Percentiles rank a stretch among this genome's conserved stretches.
phyloP scores from a whole-genome alignment of 305 asterid genomes.

The Ilex paraguariensis region DNA sequence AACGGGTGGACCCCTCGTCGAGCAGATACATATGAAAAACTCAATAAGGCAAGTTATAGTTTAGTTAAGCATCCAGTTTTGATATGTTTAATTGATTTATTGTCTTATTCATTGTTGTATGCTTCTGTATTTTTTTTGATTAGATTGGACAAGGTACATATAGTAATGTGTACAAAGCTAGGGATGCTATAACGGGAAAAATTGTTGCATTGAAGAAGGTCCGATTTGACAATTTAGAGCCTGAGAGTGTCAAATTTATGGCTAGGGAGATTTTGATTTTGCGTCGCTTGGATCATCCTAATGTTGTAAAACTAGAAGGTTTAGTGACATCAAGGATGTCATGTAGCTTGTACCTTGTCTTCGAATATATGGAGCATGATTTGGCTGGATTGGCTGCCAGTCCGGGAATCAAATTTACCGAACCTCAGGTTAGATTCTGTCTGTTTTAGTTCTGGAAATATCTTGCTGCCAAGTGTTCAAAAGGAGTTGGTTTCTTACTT shows the following conservation, averaged over 20 bases:
- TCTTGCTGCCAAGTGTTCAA: conserved; percentile 10
- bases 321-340: conserved; percentile 85
- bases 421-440: conserved; percentile 65
- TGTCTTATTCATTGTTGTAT: conserved; percentile 4
- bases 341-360: conserved; percentile 80
- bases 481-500: conserved; percentile 10
- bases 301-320: conserved; percentile 72
- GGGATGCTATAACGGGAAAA: conserved; percentile 56
- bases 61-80: neutral
- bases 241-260: conserved; percentile 92
- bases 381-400: conserved; percentile 84
- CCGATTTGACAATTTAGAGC: conserved; percentile 87
- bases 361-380: conserved; percentile 88
- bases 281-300: conserved; percentile 91
- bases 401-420: conserved; percentile 74
- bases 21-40: conserved; percentile 81
- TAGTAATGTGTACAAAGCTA: conserved; percentile 91
- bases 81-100: too few relatives aligned
- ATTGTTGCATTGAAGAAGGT: conserved; percentile 85
- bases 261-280: conserved; percentile 88
- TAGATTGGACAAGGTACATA: conserved; percentile 98
- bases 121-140: conserved; percentile 11
- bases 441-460: conserved; percentile 1
- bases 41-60: conserved; percentile 57
- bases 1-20: conserved; percentile 89